Evolutionary conservation across 1,284 basidiomycete species (phyloP), one percentile per base, ranked within the genome.

Genomic region (Trichosporon sp.): DNA sequence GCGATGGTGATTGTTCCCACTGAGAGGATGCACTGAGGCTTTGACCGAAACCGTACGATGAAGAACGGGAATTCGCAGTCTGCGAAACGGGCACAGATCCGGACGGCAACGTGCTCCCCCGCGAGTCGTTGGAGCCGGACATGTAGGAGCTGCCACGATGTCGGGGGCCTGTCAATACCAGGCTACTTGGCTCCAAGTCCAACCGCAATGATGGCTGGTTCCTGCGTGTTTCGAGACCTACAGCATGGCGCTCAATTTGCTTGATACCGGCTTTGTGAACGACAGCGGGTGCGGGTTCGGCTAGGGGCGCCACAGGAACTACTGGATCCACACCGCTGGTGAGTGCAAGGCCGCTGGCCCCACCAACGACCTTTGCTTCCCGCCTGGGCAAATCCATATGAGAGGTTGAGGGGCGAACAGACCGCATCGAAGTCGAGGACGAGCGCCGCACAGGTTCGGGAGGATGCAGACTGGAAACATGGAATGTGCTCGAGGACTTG

Each of bases 1-100:
- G 81, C 0, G 79, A 81, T 2, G 82, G 83, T 0, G 82, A 82
- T 37, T 80, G 77, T n/a, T 80, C 83, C 83, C 83, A 84, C 26
- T 71, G 72, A 0, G 76, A 63, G 8, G 59, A 63, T 1, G 73
- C 3, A 78, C 59, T 79, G 12, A 82, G 63, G 19, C 78, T 79
- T 4, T 74, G 70, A 4, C 75, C 26, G 32, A 74, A 70, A 8
- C 77, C 77, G 37, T 78, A 81, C 1, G 80, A 78, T 0, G 79
- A 78, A 0, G 80, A 78, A 2, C 78, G 69, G 0, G 78, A 79
- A 2, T 63, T 67, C 1, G 51, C 14, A 1, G n/a, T 54, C 12
- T 38, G 59, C 5, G 32, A 35, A 1, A 35, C 4, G 8, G 32
- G 6, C n/a, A 35, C 56, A n/a, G n/a, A n/a, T n/a, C n/a, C n/a